A percentile compares a stretch with the other conserved stretches of the same genome.
phyloP scores from a whole-genome alignment of 208 protist species.

The Porcisia hertigi region DNA sequence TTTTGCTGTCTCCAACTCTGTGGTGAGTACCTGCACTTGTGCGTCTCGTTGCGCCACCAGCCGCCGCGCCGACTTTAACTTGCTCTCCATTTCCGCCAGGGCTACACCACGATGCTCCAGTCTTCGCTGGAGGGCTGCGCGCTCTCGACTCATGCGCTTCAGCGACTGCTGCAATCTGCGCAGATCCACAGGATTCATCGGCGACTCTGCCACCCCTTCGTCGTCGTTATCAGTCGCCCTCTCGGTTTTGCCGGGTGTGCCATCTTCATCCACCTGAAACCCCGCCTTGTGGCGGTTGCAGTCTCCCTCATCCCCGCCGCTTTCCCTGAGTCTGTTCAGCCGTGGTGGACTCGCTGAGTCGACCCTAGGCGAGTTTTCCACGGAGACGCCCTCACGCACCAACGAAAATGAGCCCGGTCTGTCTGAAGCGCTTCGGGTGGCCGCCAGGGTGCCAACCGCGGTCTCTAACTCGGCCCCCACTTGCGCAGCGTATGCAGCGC shows the following conservation, averaged over 20 bases:
- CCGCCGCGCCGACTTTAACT: slow-evolving; percentile 4
- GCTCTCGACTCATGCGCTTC: slow-evolving; percentile 26
- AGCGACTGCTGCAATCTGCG: slow-evolving; percentile 26
- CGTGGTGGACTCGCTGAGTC: not conserved
- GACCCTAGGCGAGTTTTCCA: not conserved
- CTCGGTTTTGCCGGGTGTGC: not conserved
- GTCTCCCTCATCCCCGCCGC: not conserved
- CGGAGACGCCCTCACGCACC: not conserved
- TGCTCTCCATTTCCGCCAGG: slow-evolving; percentile 12
- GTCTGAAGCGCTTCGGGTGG: slow-evolving; percentile 6
- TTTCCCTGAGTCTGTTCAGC: not conserved
- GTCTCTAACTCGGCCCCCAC: slow-evolving; percentile 4
- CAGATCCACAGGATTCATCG: not conserved
- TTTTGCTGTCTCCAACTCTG: not conserved
- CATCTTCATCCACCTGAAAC: not conserved
- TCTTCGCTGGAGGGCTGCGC: slow-evolving; percentile 17
- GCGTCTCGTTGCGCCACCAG: slow-evolving; percentile 20
- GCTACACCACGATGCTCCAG: slow-evolving; percentile 19
- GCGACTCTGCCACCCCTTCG: not conserved
- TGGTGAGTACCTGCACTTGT: slow-evolving; percentile 5
- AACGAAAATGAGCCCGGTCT: not conserved
- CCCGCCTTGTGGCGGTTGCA: not conserved
- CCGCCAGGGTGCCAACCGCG: not conserved
- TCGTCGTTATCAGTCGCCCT: not conserved
- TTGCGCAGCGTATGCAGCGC: slow-evolving; percentile 6